Conservation (phyloP, 495 filamentous ascomycete species). For the Penicillium salamii region DNA sequence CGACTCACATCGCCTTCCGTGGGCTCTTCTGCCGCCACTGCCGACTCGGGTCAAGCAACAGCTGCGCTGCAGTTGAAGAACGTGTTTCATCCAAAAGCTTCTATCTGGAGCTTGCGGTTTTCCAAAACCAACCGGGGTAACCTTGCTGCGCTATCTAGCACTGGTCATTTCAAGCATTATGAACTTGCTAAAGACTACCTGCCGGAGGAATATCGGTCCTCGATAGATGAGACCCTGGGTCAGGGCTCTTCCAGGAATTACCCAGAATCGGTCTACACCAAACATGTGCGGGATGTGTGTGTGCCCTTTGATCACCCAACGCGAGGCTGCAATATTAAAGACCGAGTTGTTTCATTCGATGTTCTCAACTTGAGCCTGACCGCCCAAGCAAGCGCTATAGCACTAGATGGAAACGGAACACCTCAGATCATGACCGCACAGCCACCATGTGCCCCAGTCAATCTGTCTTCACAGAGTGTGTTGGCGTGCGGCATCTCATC, state of each 20-base stretch:
- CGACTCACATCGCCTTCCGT: slow-evolving; percentile 42
- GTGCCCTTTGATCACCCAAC: slow-evolving; percentile 42
- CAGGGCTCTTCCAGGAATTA: slow-evolving; percentile 40
- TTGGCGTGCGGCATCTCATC: slow-evolving; percentile 34
- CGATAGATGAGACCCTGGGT: slow-evolving; percentile 40
- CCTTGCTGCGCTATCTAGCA: slow-evolving; percentile 73
- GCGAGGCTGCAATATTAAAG: slow-evolving; percentile 48
- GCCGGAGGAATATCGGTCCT: slow-evolving; percentile 38
- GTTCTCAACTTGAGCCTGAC: slow-evolving; percentile 66
- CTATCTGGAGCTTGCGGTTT: slow-evolving; percentile 77
- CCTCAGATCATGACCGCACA: slow-evolving; percentile 62
- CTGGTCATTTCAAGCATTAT: slow-evolving; percentile 72
- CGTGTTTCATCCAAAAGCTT: slow-evolving; percentile 56
- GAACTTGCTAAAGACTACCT: slow-evolving; percentile 64
- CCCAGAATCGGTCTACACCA: slow-evolving; percentile 46
- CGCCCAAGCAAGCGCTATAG: slow-evolving; percentile 63
- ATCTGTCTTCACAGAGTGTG: slow-evolving; percentile 42
- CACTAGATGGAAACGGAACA: slow-evolving; percentile 63
- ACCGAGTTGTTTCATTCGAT: slow-evolving; percentile 81
- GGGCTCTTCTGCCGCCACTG: slow-evolving; percentile 30
- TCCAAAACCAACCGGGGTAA: slow-evolving; percentile 69
- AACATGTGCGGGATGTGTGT: slow-evolving; percentile 46
- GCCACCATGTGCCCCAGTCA: slow-evolving; percentile 53
- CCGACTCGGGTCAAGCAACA: slow-evolving; percentile 36
- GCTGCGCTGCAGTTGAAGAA: slow-evolving; percentile 65